Conservation (phyloP, 2,329 filamentous ascomycete genomes). For the Tolypocladium tropicale region DNA sequence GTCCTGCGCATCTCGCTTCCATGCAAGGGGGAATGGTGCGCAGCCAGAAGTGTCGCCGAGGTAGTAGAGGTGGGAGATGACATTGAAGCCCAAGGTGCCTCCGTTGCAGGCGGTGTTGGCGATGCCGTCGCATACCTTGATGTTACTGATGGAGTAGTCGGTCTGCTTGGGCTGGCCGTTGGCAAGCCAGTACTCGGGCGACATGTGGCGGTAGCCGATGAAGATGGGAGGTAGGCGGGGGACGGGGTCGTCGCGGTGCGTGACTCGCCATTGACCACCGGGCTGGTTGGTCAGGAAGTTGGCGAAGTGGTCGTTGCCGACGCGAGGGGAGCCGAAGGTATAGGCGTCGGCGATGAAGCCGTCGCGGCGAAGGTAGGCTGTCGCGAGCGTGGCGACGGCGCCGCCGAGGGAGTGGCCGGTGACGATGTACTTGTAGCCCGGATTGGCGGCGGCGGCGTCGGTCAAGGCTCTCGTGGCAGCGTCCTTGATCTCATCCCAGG, state of each 20-base stretch:
- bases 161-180: slow-evolving; percentile 20
- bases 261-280: slow-evolving; percentile 51
- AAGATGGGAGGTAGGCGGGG: slow-evolving; percentile 54
- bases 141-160: slow-evolving; percentile 26
- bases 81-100: slow-evolving; percentile 33
- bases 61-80: slow-evolving; percentile 38
- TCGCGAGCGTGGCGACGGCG: slow-evolving; percentile 51
- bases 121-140: slow-evolving; percentile 38
- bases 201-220: slow-evolving; percentile 55
- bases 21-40: slow-evolving; percentile 11
- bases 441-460: slow-evolving; percentile 32
- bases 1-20: slow-evolving; percentile 14
- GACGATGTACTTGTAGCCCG: slow-evolving; percentile 42
- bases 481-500: slow-evolving; percentile 43
- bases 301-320: slow-evolving; percentile 47
- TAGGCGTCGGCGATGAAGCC: slow-evolving; percentile 44
- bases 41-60: slow-evolving; percentile 34
- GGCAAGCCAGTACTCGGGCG: slow-evolving; percentile 57
- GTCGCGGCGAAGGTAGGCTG: slow-evolving; percentile 39
- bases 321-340: slow-evolving; percentile 57
- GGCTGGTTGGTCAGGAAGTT: slow-evolving; percentile 41
- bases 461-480: slow-evolving; percentile 32
- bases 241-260: slow-evolving; percentile 57
- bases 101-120: slow-evolving; percentile 40
- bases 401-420: slow-evolving; percentile 62